Conservation (phyloP, 345 rosid genomes). For the Mallotus nudiflorus region DNA sequence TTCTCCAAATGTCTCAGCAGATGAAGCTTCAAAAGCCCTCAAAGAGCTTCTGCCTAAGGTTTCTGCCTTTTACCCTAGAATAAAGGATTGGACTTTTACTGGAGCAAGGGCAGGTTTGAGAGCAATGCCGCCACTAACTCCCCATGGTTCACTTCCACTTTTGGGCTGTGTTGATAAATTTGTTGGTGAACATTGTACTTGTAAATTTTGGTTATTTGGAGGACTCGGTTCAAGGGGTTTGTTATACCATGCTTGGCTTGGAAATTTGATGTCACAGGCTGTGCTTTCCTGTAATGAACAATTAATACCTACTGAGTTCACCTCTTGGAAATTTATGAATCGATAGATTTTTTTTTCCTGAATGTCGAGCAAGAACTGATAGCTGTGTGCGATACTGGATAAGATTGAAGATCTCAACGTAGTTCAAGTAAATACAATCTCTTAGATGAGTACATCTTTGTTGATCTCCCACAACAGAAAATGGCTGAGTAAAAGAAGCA, state of each 20-base stretch:
- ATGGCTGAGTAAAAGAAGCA: background rate
- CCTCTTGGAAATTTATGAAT: constrained; percentile 61
- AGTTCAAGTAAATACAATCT: no score
- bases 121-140: constrained; percentile 85
- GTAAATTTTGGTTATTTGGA: constrained; percentile 72
- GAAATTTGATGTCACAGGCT: constrained; percentile 68
- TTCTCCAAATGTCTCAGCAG: constrained; percentile 54
- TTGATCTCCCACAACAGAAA: no score
- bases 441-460: no score
- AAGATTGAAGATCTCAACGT: no score
- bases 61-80: constrained; percentile 60
- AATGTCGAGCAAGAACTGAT: no score
- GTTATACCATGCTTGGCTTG: constrained; percentile 81
- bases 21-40: constrained; percentile 76
- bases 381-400: no score
- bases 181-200: constrained; percentile 34
- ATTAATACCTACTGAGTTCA: constrained; percentile 58
- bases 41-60: constrained; percentile 77
- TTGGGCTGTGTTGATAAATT: constrained; percentile 64
- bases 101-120: constrained; percentile 86
- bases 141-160: constrained; percentile 80
- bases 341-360: constrained; percentile 3
- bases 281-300: constrained; percentile 60
- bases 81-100: constrained; percentile 55
- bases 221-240: constrained; percentile 93